Evolutionary conservation across 2,329 filamentous ascomycete genomes (phyloP), one percentile per base, ranked within the genome.

Genomic region (Ophiostoma quercus): DNA sequence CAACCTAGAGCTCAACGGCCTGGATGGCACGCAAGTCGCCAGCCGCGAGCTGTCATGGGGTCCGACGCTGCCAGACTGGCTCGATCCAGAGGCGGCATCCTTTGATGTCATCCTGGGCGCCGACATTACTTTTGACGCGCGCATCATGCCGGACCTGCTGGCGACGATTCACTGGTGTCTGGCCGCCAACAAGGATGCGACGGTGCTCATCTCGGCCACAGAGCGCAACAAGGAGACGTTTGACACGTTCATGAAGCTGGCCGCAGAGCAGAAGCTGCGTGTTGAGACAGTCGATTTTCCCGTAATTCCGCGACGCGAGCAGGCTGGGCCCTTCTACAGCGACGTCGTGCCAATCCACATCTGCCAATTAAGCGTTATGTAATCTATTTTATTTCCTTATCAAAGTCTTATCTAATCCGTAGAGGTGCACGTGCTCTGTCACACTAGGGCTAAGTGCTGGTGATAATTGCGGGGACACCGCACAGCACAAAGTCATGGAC

Each of bases 61-160:
- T 0, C 47, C 66, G 8, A 19, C 14, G 4, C 60, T 60, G 3
- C 66, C 66, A 2, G 16, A 43, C 14, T n/a, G 66, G 51, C 16
- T 29, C 19, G 22, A 25, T 2, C 11, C 34, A 1, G 14, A n/a
- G 1, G 16, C 32, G 22, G 54, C 76, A 2, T 14, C 51, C n/a
- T 77, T 87, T 63, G 89, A 94, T 76, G 78, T 92, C 4, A 84
- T 94, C 2, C 78, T 94, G 37, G 92, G 90, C 3, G 90, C 91
- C 43, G 91, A 94, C 77, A 85, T 94, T 78, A 94, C 90, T 0
- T 94, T 94, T 77, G 90, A 94, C 76, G 82, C 82, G 71, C 81
- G 81, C 47, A 83, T 86, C 60, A 88, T 91, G 67, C 85, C 88
- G 0, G 81, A 86, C 1, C 81, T 94, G 32, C 82, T 91, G 2